phyloP scores from a whole-genome alignment of 2,329 filamentous ascomycete genomes.

The Aspergillus costaricaensis region DNA sequence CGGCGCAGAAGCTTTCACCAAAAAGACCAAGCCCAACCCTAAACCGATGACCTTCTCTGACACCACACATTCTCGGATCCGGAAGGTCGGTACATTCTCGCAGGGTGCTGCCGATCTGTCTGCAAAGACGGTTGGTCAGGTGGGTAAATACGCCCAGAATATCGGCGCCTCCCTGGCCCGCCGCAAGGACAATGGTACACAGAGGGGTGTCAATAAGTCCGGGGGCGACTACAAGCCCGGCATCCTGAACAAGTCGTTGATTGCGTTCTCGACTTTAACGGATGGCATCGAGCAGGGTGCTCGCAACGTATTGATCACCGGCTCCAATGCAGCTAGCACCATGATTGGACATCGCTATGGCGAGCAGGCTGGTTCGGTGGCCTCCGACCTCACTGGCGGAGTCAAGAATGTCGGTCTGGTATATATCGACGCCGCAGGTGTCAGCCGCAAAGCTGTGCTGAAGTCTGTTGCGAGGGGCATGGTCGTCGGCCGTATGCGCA shows the following conservation, averaged over 20 bases:
- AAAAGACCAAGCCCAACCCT: constrained; percentile 72
- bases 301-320: constrained; percentile 71
- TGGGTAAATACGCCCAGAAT: constrained; percentile 84
- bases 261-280: constrained; percentile 91
- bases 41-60: constrained; percentile 88
- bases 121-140: constrained; percentile 81
- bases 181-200: constrained; percentile 57
- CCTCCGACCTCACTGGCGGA: constrained; percentile 74
- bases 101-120: constrained; percentile 75
- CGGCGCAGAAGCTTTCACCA: constrained; percentile 78
- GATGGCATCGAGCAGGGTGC: constrained; percentile 91
- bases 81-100: constrained; percentile 87
- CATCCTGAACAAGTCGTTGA: constrained; percentile 90
- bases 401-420: constrained; percentile 96
- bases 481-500: constrained; percentile 56
- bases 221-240: constrained; percentile 84
- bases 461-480: constrained; percentile 97
- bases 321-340: constrained; percentile 76
- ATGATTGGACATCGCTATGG: constrained; percentile 92
- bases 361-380: constrained; percentile 76
- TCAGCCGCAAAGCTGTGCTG: constrained; percentile 83
- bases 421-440: constrained; percentile 94
- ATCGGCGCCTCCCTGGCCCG: constrained; percentile 74
- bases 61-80: constrained; percentile 78
- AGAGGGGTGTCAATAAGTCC: constrained; percentile 67